These are phyloP conservation scores for Choanephora cucurbitarum DNA, from an alignment of 371 early-diverging fungal genomes.

Conservation along the genomic window DNA sequence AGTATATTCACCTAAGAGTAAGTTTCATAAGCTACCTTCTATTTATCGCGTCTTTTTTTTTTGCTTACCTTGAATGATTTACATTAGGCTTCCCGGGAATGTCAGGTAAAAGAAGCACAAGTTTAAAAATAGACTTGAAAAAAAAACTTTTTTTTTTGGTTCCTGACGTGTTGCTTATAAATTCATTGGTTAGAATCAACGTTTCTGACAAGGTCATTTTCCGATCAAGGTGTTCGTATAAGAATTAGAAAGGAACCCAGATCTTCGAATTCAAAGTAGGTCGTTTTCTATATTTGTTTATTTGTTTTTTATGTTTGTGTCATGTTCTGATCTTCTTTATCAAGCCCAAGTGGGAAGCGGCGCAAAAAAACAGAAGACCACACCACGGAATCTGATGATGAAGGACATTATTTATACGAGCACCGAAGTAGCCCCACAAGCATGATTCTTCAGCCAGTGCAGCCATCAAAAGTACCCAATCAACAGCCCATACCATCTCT, in stretches of 20 bases:
- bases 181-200: constrained; percentile 21
- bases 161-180: neutral
- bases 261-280: constrained; percentile 19
- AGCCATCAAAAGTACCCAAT: neutral
- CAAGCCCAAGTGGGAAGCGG: constrained; percentile 6
- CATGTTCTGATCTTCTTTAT: neutral
- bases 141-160: neutral
- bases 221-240: constrained; percentile 36
- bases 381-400: constrained; percentile 10
- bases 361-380: constrained; percentile 6
- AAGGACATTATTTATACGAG: neutral
- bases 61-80: constrained; percentile 44
- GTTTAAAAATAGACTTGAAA: too few species aligned
- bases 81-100: constrained; percentile 87
- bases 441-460: constrained; percentile 2
- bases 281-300: neutral
- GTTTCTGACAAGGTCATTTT: constrained; percentile 28
- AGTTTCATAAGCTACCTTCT: neutral
- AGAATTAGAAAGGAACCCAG: constrained; percentile 35
- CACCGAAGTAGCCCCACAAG: neutral
- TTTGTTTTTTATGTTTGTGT: neutral
- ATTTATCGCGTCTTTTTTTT: neutral
- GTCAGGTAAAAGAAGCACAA: constrained; percentile 54
- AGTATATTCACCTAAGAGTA: constrained; percentile 26
- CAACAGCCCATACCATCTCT: neutral